These are phyloP conservation scores for Mycosphaerelloides madeirae DNA, from an alignment of 2,329 filamentous ascomycete species.

Conservation along the genomic window DNA sequence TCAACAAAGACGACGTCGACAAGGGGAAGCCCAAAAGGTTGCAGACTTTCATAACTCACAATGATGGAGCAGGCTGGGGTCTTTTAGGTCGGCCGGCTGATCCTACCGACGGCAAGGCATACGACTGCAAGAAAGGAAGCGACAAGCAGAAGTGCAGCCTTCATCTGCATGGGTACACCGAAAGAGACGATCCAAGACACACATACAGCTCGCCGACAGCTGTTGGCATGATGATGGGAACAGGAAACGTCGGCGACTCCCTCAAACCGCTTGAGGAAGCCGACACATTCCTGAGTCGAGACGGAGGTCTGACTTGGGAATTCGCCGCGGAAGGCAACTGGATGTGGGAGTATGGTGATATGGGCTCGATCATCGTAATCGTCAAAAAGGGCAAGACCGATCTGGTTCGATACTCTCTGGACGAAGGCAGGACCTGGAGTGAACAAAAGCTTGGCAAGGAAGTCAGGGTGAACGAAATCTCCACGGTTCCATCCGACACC, in stretches of 20 bases:
- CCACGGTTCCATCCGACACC: constrained; percentile 81
- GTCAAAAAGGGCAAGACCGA: constrained; percentile 69
- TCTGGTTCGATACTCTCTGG: constrained; percentile 66
- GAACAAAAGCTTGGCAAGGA: constrained; percentile 69
- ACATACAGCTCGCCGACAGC: constrained; percentile 86
- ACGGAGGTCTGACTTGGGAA: constrained; percentile 87
- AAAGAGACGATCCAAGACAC: constrained; percentile 73
- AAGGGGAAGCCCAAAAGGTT: constrained; percentile 69
- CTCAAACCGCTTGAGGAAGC: constrained; percentile 65
- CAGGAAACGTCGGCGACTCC: constrained; percentile 80
- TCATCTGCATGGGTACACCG: constrained; percentile 93
- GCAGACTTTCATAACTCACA: constrained; percentile 90
- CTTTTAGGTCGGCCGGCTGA: constrained; percentile 67
- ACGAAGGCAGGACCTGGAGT: constrained; percentile 77
- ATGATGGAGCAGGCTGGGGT: constrained; percentile 86
- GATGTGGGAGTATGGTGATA: constrained; percentile 93
- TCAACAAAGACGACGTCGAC: constrained; percentile 62
- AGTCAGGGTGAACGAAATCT: constrained; percentile 72
- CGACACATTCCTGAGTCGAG: constrained; percentile 84
- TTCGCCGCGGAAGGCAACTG: constrained; percentile 81
- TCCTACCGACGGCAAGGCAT: constrained; percentile 64
- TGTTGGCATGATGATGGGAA: constrained; percentile 82
- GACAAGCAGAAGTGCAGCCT: constrained; percentile 67
- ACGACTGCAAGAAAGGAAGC: constrained; percentile 55
- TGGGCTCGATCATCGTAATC: constrained; percentile 87